Base-by-base conservation (phyloP, 208 protist genomes). In the Polymyxa betae region DNA sequence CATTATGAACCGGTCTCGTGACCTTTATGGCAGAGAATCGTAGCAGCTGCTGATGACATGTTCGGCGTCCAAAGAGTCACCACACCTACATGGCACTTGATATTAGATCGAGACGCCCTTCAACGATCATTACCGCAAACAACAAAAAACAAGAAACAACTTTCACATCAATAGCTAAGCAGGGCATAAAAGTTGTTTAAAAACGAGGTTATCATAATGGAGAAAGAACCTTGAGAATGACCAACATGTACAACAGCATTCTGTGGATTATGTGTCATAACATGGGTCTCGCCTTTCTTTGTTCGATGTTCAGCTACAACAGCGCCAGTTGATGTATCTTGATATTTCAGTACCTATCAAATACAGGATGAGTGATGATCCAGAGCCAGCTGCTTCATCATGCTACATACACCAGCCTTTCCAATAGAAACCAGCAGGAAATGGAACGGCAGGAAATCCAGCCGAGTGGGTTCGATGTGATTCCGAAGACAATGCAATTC, bases 371-470 rank as follows among this genome's bases (percentile, higher is more conserved):
- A n/a, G n/a, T n/a, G n/a, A n/a, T n/a, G n/a, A n/a, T n/a, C n/a
- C n/a, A n/a, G 49, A 60, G 24, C 24, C 49, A 5, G 12, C 12
- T 60, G 24, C 24, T 60, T 60, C 5, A 24, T 60, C 12, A 60
- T 60, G 49, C 49, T 60, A 24, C 49, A 60, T 60, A 60, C 49
- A 29, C 93, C 90, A 0, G 92, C 88, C 78, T 95, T 90, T 0
- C 77, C 66, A n/a, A 91, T 54, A 0, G 95, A 96, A 40, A 94
- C 95, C 32, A 99, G 96, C 0, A 99, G 95, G 93, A 98, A 98
- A 93, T 99, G 98, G 88, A 98, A 98, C 0, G 97, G 97, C 41
- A 99, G 93, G 92, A 98, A 99, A n/a, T 94, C 94, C 0, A 99
- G 90, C 0, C 95, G 93, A 68, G 96, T 95, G 90, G 98, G 97